phyloP scores from a whole-genome alignment of 2,329 filamentous ascomycete species.

The Capronia epimyces region DNA sequence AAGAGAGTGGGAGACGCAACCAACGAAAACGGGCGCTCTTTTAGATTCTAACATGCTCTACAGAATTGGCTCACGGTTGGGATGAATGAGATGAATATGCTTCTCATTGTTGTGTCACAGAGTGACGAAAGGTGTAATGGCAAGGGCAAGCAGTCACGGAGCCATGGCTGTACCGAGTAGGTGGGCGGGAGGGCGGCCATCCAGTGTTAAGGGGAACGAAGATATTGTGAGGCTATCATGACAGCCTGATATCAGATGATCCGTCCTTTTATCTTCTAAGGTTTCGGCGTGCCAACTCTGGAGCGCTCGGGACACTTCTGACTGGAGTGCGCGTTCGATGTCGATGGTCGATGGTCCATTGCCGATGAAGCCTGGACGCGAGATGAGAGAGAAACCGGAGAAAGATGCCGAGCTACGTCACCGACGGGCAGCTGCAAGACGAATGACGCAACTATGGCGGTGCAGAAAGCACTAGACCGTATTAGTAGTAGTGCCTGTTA shows the following conservation, averaged over 20 bases:
- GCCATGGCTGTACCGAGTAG: not conserved
- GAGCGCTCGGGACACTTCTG: not conserved
- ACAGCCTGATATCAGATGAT: no score
- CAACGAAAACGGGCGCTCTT: not conserved
- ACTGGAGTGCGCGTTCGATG: not conserved
- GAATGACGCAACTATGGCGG: no score
- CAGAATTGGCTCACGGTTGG: not conserved
- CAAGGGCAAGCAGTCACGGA: not conserved
- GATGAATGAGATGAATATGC: not conserved
- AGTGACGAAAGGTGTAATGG: not conserved
- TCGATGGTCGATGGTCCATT: no score
- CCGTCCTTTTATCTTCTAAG: not conserved
- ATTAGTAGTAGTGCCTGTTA: no score
- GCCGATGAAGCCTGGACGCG: no score
- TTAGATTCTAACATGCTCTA: not conserved
- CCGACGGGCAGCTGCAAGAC: no score
- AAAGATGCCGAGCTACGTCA: no score
- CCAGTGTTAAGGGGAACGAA: no score
- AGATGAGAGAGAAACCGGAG: no score
- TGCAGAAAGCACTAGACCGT: no score
- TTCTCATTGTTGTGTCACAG: not conserved
- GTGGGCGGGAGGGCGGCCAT: not conserved
- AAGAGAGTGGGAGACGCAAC: not conserved
- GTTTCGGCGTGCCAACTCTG: not conserved
- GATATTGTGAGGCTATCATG: no score